phyloP scores from a whole-genome alignment of 768 basidiomycete genomes.

The Polyporus arcularius region DNA sequence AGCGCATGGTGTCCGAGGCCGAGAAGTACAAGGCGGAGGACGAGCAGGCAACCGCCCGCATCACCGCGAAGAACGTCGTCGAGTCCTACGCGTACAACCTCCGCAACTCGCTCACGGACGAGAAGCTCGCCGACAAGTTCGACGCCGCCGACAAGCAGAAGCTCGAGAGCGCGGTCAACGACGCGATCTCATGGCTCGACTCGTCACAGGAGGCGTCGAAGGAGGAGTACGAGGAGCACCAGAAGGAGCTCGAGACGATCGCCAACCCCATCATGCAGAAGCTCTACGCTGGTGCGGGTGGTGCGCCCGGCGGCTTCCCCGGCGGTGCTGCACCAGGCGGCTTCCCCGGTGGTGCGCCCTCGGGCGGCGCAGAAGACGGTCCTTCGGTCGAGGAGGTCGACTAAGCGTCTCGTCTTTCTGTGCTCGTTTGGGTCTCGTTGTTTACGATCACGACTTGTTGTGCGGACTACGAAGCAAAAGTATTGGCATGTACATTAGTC shows the following conservation, averaged over 20 bases:
- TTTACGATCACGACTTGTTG: slow-evolving; percentile 14
- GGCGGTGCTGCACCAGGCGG: slow-evolving; percentile 60
- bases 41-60: slow-evolving; percentile 81
- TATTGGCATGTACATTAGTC: slow-evolving; percentile 19
- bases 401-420: slow-evolving; percentile 38
- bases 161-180: slow-evolving; percentile 79
- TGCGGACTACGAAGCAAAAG: slow-evolving; percentile 18
- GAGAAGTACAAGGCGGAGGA: slow-evolving; percentile 94
- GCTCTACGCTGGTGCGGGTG: slow-evolving; percentile 64
- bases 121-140: slow-evolving; percentile 87
- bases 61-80: slow-evolving; percentile 85
- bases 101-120: slow-evolving; percentile 83
- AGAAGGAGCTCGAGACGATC: slow-evolving; percentile 88
- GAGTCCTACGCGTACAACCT: slow-evolving; percentile 97
- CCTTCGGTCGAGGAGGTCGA: slow-evolving; percentile 93
- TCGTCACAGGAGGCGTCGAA: slow-evolving; percentile 85
- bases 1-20: slow-evolving; percentile 94
- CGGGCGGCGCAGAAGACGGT: slow-evolving; percentile 66
- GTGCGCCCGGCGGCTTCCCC: slow-evolving; percentile 54
- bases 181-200: slow-evolving; percentile 86
- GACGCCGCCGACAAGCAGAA: slow-evolving; percentile 84
- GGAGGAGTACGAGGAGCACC: slow-evolving; percentile 91
- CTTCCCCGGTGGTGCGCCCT: slow-evolving; percentile 62
- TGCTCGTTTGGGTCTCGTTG: neutral
- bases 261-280: slow-evolving; percentile 75